phyloP scores from a whole-genome alignment of 768 basidiomycete genomes.

The Rhodosporidiobolus odoratus region DNA sequence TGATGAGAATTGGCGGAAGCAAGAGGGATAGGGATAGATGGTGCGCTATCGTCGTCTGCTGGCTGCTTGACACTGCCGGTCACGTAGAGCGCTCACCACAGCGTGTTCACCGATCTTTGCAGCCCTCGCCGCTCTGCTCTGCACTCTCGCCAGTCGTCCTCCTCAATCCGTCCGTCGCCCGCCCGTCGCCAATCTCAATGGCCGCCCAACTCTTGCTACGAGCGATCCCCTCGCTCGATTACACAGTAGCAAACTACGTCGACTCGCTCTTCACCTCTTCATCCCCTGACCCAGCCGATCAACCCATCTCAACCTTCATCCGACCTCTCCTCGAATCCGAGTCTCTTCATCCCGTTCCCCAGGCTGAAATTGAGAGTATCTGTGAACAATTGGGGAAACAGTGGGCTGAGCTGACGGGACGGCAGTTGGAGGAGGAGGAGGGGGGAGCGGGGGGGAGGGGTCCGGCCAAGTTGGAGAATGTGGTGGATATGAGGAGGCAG shows the following conservation, averaged over 20 bases:
- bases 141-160: too few relatives aligned
- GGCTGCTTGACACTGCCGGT: too few relatives aligned
- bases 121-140: too few relatives aligned
- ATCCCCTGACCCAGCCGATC: slow-evolving; percentile 23
- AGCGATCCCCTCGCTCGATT: slow-evolving; percentile 11
- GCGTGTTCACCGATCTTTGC: too few relatives aligned
- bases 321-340: slow-evolving; percentile 36
- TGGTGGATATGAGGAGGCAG: slow-evolving; percentile 34
- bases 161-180: too few relatives aligned
- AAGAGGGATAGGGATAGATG: too few relatives aligned
- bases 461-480: slow-evolving; percentile 33
- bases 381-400: slow-evolving; percentile 18
- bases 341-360: slow-evolving; percentile 7
- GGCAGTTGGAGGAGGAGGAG: too few relatives aligned
- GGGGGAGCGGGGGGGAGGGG: not conserved
- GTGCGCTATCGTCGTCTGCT: too few relatives aligned
- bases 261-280: slow-evolving; percentile 19
- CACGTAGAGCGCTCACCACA: too few relatives aligned
- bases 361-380: slow-evolving; percentile 27
- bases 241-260: slow-evolving; percentile 20
- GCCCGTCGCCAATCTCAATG: too few relatives aligned
- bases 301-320: slow-evolving; percentile 31
- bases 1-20: too few relatives aligned
- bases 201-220: not conserved
- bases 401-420: slow-evolving; percentile 32